These are phyloP conservation scores for Solanum appendiculatum DNA, from an alignment of 257 asterid species.

Conservation along the genomic window DNA sequence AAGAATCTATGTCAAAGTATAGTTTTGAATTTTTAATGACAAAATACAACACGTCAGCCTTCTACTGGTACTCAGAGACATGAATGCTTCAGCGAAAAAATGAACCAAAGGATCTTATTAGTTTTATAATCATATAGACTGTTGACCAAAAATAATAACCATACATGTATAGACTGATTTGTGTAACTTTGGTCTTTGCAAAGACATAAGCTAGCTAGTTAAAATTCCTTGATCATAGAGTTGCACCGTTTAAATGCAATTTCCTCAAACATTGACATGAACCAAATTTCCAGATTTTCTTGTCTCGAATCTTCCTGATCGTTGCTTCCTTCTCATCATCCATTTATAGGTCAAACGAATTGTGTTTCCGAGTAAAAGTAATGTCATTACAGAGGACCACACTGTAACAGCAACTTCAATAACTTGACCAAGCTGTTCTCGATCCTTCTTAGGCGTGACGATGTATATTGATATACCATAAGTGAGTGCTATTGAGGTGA, in stretches of 20 bases:
- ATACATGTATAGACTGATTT: too few species aligned
- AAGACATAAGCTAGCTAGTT: neutral
- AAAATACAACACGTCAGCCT: too few species aligned
- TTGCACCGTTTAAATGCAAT: neutral
- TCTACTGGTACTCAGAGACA: too few species aligned
- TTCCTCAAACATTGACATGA: neutral
- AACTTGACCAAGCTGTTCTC: neutral
- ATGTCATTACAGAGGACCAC: constrained; percentile 16
- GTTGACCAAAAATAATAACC: too few species aligned
- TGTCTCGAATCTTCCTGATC: neutral
- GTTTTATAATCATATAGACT: too few species aligned
- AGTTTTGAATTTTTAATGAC: too few species aligned
- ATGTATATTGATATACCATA: neutral
- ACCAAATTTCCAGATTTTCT: neutral
- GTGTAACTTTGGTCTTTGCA: too few species aligned
- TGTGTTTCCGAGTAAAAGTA: constrained; percentile 20
- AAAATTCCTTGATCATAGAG: neutral
- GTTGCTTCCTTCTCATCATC: neutral
- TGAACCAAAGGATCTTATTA: too few species aligned
- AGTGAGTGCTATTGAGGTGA: constrained; percentile 5
- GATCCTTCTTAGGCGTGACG: neutral
- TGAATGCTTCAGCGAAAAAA: too few species aligned
- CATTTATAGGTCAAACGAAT: constrained; percentile 1
- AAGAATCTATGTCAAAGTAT: too few species aligned
- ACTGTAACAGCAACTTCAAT: constrained; percentile 9